Evolutionary conservation across 2,329 filamentous ascomycete species (phyloP).

Genomic region (Ilyonectria sp.): DNA sequence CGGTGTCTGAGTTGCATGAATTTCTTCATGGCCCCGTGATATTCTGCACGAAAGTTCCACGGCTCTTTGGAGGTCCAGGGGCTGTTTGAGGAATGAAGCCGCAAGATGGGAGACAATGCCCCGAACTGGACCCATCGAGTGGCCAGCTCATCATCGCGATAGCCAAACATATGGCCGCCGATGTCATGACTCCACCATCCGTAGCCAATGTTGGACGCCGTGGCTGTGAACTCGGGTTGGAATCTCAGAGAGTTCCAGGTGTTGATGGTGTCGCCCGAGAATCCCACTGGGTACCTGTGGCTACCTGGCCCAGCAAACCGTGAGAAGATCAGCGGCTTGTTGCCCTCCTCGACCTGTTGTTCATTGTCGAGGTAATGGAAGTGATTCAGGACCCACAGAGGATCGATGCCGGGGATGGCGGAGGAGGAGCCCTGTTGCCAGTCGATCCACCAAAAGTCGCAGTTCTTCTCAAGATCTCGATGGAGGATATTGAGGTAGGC

Average conservation of each 20-base stretch:
- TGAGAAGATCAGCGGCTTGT: slow-evolving; percentile 68
- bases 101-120: slow-evolving; percentile 72
- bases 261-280: slow-evolving; percentile 73
- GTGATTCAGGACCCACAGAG: slow-evolving; percentile 76
- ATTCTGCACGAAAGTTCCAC: slow-evolving; percentile 68
- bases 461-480: slow-evolving; percentile 68
- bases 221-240: slow-evolving; percentile 78
- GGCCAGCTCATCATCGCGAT: slow-evolving; percentile 70
- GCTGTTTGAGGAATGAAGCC: slow-evolving; percentile 72
- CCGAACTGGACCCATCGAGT: slow-evolving; percentile 75
- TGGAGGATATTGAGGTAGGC: slow-evolving; percentile 73
- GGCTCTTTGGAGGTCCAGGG: slow-evolving; percentile 74
- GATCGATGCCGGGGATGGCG: slow-evolving; percentile 71
- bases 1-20: slow-evolving; percentile 70
- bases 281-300: slow-evolving; percentile 76
- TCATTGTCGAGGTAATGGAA: slow-evolving; percentile 72
- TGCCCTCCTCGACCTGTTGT: slow-evolving; percentile 46
- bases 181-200: slow-evolving; percentile 81
- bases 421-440: slow-evolving; percentile 75
- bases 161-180: slow-evolving; percentile 73
- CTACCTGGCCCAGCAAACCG: slow-evolving; percentile 74
- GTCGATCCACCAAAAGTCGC: slow-evolving; percentile 79
- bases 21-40: slow-evolving; percentile 61
- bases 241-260: slow-evolving; percentile 74
- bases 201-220: slow-evolving; percentile 76